phyloP scores from a whole-genome alignment of 2,329 filamentous ascomycete genomes.

The Podosphaera xanthii region DNA sequence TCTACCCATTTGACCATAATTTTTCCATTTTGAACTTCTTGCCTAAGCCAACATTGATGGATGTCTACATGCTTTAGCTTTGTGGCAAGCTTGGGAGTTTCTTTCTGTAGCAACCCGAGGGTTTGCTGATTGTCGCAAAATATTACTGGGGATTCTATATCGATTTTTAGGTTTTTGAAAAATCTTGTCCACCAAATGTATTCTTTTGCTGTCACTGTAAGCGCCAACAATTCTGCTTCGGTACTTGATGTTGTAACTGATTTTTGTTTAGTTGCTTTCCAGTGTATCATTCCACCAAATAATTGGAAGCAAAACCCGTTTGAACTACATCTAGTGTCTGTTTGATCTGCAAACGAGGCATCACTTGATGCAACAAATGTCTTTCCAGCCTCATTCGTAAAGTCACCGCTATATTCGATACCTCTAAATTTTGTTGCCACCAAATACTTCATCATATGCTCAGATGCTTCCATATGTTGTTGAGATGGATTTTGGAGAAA shows the following conservation, averaged over 20 bases:
- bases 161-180: too few species aligned
- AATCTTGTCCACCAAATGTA: too few species aligned
- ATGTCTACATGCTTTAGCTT: too few species aligned
- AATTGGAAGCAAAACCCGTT: not conserved
- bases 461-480: too few species aligned
- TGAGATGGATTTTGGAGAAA: too few species aligned
- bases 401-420: not conserved
- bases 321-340: not conserved
- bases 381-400: not conserved
- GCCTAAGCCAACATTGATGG: not conserved
- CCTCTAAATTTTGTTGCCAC: not conserved
- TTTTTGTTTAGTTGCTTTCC: not conserved
- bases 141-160: too few species aligned
- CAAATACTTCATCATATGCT: not conserved
- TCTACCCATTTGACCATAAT: not conserved
- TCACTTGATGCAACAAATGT: not conserved
- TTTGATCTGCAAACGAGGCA: not conserved
- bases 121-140: too few species aligned
- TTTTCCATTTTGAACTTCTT: not conserved
- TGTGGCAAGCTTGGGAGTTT: too few species aligned
- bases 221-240: too few species aligned
- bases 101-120: too few species aligned
- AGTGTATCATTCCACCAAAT: not conserved
- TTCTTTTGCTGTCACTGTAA: too few species aligned
- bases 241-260: not conserved